Evolutionary conservation across 148 eudicot species (phyloP), one percentile per base, ranked within the genome.

Genomic region (Gaultheria prostrata): DNA sequence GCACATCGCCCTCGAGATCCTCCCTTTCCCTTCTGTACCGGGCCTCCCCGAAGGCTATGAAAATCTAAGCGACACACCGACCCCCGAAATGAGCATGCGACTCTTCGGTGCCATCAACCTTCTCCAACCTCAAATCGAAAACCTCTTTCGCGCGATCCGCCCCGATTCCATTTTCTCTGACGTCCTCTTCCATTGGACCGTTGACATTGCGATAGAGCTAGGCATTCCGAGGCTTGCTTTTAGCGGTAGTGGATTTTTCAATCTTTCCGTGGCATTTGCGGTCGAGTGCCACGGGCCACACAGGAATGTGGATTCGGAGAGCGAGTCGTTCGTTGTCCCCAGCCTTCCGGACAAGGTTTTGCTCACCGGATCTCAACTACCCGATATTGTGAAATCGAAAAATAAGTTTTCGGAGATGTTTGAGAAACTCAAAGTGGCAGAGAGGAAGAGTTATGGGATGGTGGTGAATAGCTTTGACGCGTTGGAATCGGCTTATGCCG

Each of bases 11-110:
- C 82, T 90, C 76, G 84, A 83, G 3, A 90, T 82, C 3, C 21
- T 90, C 59, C 9, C 85, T 26, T 85, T 91, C 50, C 92, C 89
- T 0, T 32, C 77, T 0, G 63, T 73, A 72, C 76, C 86, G 1
- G 91, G 90, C 48, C 89, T 91, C 30, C 94, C 94, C 1, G 82
- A 88, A 69, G 90, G 91, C 2, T 91, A 92, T 57, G 92, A 91
- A 76, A 91, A 91, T 35, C 80, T 91, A 0, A 77, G 80, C 57
- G 33, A 65, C 2, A 81, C 91, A 4, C 85, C 88, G 0, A 89
- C 88, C 10, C 90, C 91, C 21, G 92, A 91, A 18, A 79, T 78
- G 39, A 86, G 88, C 21, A 86, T 90, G 12, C 87, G 87, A 61
- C 82, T 91, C 8, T 57, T 87, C 78, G 80, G 65, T 3, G 90